phyloP scores from a whole-genome alignment of 2,329 filamentous ascomycete genomes.

The Ophiosphaerella korrae region DNA sequence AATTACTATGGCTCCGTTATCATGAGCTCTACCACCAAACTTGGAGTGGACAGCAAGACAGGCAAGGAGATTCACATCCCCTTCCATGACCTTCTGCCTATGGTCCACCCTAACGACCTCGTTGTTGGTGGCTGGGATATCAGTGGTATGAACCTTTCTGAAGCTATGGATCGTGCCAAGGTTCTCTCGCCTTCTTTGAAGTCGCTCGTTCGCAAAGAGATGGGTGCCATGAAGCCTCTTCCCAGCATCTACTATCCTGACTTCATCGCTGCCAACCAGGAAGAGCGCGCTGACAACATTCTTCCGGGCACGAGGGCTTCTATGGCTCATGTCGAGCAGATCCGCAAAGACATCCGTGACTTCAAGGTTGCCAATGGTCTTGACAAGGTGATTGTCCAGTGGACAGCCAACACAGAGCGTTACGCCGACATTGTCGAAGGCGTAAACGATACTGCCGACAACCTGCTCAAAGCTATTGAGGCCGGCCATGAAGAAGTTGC shows the following conservation, averaged over 20 bases:
- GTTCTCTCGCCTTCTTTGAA: constrained; percentile 97
- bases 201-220: constrained; percentile 86
- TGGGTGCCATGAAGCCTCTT: constrained; percentile 84
- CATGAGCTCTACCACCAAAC: constrained; percentile 97
- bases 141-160: constrained; percentile 83
- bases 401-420: constrained; percentile 98
- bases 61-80: constrained; percentile 92
- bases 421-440: constrained; percentile 86
- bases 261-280: constrained; percentile 99
- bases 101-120: constrained; percentile 96
- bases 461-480: constrained; percentile 86
- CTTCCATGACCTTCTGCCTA: constrained; percentile 90
- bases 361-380: constrained; percentile 87
- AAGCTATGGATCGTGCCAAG: constrained; percentile 92
- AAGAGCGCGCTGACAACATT: constrained; percentile 91
- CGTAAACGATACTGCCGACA: constrained; percentile 96
- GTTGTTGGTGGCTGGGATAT: constrained; percentile 98
- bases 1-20: constrained; percentile 99
- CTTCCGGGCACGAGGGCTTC: constrained; percentile 82
- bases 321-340: constrained; percentile 86
- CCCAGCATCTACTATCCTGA: constrained; percentile 98
- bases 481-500: constrained; percentile 87
- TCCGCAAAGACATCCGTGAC: constrained; percentile 90
- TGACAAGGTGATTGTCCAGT: constrained; percentile 96
- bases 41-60: constrained; percentile 84